Evolutionary conservation across 139 green algal species (phyloP).

Genomic region (Chlamydomonas sp.): DNA sequence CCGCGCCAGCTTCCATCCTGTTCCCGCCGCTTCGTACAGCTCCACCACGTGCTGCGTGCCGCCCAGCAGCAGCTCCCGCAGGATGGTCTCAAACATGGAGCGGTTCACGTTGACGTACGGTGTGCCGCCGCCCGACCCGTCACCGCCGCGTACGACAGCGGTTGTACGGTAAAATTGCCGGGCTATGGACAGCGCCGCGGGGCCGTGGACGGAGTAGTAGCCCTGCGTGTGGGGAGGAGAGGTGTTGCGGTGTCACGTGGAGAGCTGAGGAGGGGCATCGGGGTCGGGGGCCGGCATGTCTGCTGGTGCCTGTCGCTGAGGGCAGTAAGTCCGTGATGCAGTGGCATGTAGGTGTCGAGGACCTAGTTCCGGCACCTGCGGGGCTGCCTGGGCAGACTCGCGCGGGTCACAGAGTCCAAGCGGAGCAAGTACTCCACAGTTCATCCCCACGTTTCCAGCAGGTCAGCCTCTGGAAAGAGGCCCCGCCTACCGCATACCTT

Average conservation of each 20-base stretch:
- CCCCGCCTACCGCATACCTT: constrained; percentile 54
- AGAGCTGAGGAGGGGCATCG: neutral
- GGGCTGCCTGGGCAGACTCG: neutral
- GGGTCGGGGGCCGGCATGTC: neutral
- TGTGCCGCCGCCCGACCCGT: constrained; percentile 16
- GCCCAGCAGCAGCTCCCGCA: constrained; percentile 86
- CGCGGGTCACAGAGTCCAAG: neutral
- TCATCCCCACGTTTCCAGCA: too few species aligned
- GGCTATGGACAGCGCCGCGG: constrained; percentile 80
- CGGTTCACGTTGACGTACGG: constrained; percentile 78
- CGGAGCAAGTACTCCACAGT: neutral
- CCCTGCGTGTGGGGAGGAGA: constrained; percentile 44
- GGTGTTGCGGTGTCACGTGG: neutral
- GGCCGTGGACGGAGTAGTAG: constrained; percentile 89
- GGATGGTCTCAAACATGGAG: constrained; percentile 76
- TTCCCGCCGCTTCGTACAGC: constrained; percentile 82
- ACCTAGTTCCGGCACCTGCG: neutral
- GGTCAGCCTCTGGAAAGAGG: neutral
- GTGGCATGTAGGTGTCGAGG: neutral
- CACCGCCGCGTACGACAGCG: constrained; percentile 37
- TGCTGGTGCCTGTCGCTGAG: neutral
- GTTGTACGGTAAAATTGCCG: constrained; percentile 83
- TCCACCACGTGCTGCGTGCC: constrained; percentile 78
- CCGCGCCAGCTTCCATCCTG: constrained; percentile 58
- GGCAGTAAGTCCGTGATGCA: neutral